A percentile compares a stretch with the other conserved stretches of the same genome.
Conservation (phyloP, 2,329 filamentous ascomycete genomes). For the Talaromyces sp. region DNA sequence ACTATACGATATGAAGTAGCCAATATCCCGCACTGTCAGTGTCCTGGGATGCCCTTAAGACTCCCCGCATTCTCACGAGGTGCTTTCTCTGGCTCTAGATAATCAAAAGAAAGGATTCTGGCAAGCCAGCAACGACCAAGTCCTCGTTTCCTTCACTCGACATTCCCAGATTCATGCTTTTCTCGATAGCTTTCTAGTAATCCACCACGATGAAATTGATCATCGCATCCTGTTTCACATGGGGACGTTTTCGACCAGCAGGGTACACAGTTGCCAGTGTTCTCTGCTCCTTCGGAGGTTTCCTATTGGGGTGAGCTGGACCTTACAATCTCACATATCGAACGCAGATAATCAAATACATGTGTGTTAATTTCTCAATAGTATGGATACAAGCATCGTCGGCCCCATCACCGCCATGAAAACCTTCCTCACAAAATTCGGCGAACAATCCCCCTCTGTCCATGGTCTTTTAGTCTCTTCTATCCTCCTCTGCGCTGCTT, state of each 20-base stretch:
- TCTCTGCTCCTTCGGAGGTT: neutral
- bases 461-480: conserved; percentile 60
- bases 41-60: no score
- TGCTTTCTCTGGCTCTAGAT: neutral
- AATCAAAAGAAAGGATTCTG: neutral
- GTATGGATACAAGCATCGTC: conserved; percentile 54
- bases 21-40: neutral
- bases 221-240: neutral
- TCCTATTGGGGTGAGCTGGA: neutral
- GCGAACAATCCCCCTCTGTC: conserved; percentile 51
- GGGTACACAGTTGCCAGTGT: neutral
- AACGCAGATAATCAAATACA: neutral
- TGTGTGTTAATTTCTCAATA: neutral
- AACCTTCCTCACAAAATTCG: conserved; percentile 52
- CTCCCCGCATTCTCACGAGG: neutral
- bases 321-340: neutral
- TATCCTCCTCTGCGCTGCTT: conserved; percentile 57
- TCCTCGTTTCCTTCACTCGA: neutral
- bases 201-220: neutral
- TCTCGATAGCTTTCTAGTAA: neutral
- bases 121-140: neutral
- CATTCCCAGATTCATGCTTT: neutral
- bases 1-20: neutral
- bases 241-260: neutral
- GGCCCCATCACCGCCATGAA: conserved; percentile 61